Conservation (phyloP, 768 basidiomycete genomes). For the Russula emetica region DNA sequence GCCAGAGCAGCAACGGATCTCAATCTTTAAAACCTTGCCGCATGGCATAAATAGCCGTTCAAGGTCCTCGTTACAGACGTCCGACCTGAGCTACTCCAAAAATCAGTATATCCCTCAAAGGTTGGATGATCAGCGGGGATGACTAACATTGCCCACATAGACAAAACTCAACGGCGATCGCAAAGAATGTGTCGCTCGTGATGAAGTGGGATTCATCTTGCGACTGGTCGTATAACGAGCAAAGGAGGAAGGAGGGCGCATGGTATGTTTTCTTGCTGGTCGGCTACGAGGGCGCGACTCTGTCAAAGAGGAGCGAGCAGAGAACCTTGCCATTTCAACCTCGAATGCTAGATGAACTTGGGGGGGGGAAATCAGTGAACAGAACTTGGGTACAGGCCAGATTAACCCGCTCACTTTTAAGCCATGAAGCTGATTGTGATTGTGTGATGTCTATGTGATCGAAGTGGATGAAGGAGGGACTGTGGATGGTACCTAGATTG, state of each 20-base stretch:
- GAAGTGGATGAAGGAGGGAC: neutral
- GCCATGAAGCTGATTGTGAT: neutral
- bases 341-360: neutral
- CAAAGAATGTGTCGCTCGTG: neutral
- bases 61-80: constrained; percentile 37
- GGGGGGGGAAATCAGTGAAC: neutral
- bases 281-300: constrained; percentile 1
- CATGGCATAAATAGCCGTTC: constrained; percentile 36
- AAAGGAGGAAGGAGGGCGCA: neutral
- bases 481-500: neutral
- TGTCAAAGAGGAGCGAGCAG: constrained; percentile 5
- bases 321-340: constrained; percentile 5
- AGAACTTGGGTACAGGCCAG: neutral
- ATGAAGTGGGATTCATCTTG: constrained; percentile 16
- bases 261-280: neutral
- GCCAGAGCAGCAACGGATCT: constrained; percentile 39
- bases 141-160: constrained; percentile 62
- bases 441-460: neutral
- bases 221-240: neutral
- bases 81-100: constrained; percentile 27
- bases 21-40: constrained; percentile 36
- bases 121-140: constrained; percentile 30
- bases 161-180: constrained; percentile 35
- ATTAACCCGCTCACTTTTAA: constrained; percentile 5
- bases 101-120: neutral